Percentiles rank a stretch among this genome's conserved stretches.
Evolutionary conservation across 805 yeast genomes (phyloP).

Genomic region (Henningerozyma blattae): DNA sequence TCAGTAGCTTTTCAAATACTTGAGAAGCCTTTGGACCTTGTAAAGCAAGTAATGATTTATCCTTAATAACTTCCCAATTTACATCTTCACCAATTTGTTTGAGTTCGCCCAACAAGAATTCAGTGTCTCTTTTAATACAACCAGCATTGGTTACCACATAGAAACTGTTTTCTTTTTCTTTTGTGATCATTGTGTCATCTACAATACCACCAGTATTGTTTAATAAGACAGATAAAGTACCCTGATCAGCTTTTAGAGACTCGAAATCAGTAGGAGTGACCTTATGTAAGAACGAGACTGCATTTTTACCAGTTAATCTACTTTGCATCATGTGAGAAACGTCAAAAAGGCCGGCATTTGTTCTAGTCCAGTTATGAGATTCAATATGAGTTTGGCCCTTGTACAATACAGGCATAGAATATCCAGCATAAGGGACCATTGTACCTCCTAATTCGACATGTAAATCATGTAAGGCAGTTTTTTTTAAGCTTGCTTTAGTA

Average conservation of each 20-base stretch:
- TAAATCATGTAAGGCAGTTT: conserved; percentile 73
- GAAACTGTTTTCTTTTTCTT: conserved; percentile 48
- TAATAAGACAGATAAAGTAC: conserved; percentile 69
- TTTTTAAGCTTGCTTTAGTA: too few relatives aligned
- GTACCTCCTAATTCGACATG: conserved; percentile 74
- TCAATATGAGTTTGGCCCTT: conserved; percentile 78
- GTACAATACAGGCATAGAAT: conserved; percentile 86
- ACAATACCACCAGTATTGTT: conserved; percentile 75
- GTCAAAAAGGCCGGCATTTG: conserved; percentile 82
- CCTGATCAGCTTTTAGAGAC: conserved; percentile 41
- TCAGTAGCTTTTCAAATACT: conserved; percentile 52
- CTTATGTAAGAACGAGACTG: conserved; percentile 56
- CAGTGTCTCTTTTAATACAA: conserved; percentile 70
- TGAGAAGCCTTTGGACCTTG: conserved; percentile 86
- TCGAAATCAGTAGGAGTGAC: conserved; percentile 81
- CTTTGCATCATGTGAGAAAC: conserved; percentile 98
- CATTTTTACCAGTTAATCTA: conserved; percentile 53
- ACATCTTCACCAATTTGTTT: conserved; percentile 23
- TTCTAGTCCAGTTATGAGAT: conserved; percentile 90
- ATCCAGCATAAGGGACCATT: conserved; percentile 96
- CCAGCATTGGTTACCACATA: conserved; percentile 96
- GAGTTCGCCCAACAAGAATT: conserved; percentile 47
- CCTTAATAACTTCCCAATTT: conserved; percentile 40
- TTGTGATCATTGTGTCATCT: conserved; percentile 86
- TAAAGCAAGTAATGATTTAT: conserved; percentile 65